Evolutionary conservation across 2,329 filamentous ascomycete species (phyloP).

Genomic region (Paracorniculantispora psalliotae): DNA sequence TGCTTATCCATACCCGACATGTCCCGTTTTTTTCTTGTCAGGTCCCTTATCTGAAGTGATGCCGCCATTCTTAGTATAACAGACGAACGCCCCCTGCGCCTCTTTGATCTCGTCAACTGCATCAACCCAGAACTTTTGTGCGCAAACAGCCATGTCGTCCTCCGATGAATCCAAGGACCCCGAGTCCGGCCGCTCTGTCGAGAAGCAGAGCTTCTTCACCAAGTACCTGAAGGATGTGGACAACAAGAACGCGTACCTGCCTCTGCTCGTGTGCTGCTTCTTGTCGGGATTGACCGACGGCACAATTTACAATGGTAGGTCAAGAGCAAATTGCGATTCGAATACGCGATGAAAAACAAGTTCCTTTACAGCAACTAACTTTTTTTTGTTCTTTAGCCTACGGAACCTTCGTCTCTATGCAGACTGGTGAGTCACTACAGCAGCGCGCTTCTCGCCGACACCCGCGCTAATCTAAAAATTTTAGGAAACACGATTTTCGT

Average conservation of each 20-base stretch:
- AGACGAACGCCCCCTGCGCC: not conserved
- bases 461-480: not conserved
- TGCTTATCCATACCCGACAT: conserved; percentile 10
- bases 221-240: conserved; percentile 16
- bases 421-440: conserved; percentile 24
- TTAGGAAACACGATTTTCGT: conserved; percentile 59
- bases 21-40: conserved; percentile 1
- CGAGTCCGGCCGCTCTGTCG: conserved; percentile 15
- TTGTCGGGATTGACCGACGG: conserved; percentile 37
- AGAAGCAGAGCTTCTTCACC: conserved; percentile 11
- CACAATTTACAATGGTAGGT: conserved; percentile 32
- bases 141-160: conserved; percentile 9
- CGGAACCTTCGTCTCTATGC: conserved; percentile 36
- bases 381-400: conserved; percentile 21
- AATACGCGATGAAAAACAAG: not conserved
- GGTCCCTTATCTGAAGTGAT: not conserved
- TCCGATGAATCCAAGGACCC: conserved; percentile 15
- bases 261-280: conserved; percentile 35
- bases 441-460: not conserved
- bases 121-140: not conserved
- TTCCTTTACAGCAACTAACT: not conserved
- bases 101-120: not conserved
- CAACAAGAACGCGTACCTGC: conserved; percentile 26
- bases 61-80: conserved; percentile 1
- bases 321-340: not conserved